phyloP scores from a whole-genome alignment of 495 filamentous ascomycete genomes.

The Annulohypoxylon nitens region DNA sequence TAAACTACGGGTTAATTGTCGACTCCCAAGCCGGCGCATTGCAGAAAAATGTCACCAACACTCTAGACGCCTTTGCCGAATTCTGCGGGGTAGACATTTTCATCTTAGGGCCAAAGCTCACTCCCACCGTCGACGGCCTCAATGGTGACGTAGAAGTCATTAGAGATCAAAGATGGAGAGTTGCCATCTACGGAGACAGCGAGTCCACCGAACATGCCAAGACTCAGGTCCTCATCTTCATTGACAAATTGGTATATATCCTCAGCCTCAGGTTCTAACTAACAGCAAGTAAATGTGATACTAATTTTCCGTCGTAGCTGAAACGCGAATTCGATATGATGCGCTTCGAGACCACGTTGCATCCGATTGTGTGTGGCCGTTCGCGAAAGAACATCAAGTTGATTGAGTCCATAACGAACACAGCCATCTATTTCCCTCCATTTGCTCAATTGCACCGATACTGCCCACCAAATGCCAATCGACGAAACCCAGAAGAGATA shows the following conservation, averaged over 20 bases:
- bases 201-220: slow-evolving; percentile 97
- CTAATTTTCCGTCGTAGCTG: slow-evolving; percentile 69
- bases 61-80: slow-evolving; percentile 83
- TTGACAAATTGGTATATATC: slow-evolving; percentile 92
- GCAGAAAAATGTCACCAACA: slow-evolving; percentile 76
- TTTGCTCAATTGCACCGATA: slow-evolving; percentile 93
- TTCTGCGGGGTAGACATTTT: slow-evolving; percentile 97
- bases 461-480: slow-evolving; percentile 79
- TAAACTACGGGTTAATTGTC: slow-evolving; percentile 88
- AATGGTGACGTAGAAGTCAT: slow-evolving; percentile 66
- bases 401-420: slow-evolving; percentile 92
- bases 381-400: slow-evolving; percentile 96
- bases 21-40: slow-evolving; percentile 76
- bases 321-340: slow-evolving; percentile 85
- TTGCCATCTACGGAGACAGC: slow-evolving; percentile 94
- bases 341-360: slow-evolving; percentile 86
- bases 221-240: slow-evolving; percentile 94
- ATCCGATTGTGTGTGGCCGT: slow-evolving; percentile 90
- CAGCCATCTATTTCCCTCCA: slow-evolving; percentile 96
- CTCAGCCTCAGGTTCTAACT: slow-evolving; percentile 15
- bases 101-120: slow-evolving; percentile 84
- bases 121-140: slow-evolving; percentile 72
- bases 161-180: slow-evolving; percentile 83
- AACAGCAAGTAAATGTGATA: neutral
- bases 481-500: slow-evolving; percentile 87